These are phyloP conservation scores for Phylloporus sp. DNA, from an alignment of 768 basidiomycete genomes.

Conservation along the genomic window DNA sequence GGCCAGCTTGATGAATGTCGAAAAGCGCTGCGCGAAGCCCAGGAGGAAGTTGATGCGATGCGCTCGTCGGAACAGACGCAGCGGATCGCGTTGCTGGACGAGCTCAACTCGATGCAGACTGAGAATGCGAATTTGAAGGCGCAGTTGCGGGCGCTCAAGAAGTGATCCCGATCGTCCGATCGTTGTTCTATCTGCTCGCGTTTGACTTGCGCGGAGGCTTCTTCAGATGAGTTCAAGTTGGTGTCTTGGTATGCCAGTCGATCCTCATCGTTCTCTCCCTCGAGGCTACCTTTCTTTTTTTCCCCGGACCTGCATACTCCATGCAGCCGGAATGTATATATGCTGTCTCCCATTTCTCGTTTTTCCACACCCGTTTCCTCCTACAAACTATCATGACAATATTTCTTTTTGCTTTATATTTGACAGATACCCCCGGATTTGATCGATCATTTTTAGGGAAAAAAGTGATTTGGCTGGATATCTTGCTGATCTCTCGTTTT, in stretches of 20 bases:
- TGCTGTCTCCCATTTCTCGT: no score
- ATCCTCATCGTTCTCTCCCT: background rate
- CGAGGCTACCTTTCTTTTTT: background rate
- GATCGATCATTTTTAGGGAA: background rate
- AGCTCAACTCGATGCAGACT: constrained; percentile 77
- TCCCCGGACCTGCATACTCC: background rate
- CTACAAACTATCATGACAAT: constrained; percentile 1
- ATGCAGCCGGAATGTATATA: background rate
- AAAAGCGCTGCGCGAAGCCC: constrained; percentile 56
- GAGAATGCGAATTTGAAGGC: constrained; percentile 69
- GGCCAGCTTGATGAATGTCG: constrained; percentile 56
- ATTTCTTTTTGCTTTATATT: background rate
- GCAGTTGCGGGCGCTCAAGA: constrained; percentile 60
- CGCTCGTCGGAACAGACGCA: constrained; percentile 72
- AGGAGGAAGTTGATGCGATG: constrained; percentile 66
- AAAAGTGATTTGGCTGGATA: constrained; percentile 1
- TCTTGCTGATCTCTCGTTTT: background rate
- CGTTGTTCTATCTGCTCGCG: background rate
- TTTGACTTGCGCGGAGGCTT: background rate
- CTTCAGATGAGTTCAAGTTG: background rate
- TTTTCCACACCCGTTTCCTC: background rate
- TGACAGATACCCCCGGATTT: constrained; percentile 9
- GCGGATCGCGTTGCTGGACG: constrained; percentile 79
- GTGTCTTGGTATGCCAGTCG: constrained; percentile 1
- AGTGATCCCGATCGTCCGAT: constrained; percentile 3